Conservation (phyloP, 108 stramenopile genomes). For the Cyclotella baltica region DNA sequence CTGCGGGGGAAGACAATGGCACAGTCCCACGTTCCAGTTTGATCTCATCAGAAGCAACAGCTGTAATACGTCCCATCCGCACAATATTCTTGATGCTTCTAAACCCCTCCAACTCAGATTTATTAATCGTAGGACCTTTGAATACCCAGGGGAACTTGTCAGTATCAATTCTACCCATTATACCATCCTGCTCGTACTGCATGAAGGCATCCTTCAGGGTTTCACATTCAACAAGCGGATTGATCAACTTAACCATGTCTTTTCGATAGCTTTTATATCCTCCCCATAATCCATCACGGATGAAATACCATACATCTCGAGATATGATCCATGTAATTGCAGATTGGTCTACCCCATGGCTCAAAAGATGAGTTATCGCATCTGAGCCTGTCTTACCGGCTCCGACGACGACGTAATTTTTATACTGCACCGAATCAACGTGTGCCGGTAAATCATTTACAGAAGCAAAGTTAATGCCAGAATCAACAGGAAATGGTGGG, state of each 20-base stretch:
- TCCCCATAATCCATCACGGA: constrained; percentile 17
- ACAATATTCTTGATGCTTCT: constrained; percentile 20
- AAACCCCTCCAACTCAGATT: constrained; percentile 8
- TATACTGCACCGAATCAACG: constrained; percentile 6
- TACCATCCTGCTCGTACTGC: constrained; percentile 17
- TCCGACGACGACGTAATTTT: constrained; percentile 14
- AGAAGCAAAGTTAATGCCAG: constrained; percentile 8
- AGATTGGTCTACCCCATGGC: constrained; percentile 16
- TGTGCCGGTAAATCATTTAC: constrained; percentile 14
- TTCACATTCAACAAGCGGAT: constrained; percentile 17
- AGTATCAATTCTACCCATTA: constrained; percentile 18
- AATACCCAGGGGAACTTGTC: constrained; percentile 2
- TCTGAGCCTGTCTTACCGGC: constrained; percentile 14
- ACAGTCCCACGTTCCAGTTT: constrained; percentile 5
- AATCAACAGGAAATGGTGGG: constrained; percentile 15
- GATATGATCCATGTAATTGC: constrained; percentile 15
- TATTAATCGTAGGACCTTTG: constrained; percentile 19
- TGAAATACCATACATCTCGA: constrained; percentile 15
- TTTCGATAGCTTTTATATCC: constrained; percentile 9
- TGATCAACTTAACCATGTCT: neutral
- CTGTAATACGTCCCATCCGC: constrained; percentile 7
- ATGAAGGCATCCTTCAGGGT: neutral
- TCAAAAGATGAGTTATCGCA: constrained; percentile 16
- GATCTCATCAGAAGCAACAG: constrained; percentile 6
- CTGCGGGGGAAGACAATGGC: constrained; percentile 13